Base-by-base conservation (phyloP, 345 rosid genomes). In the Sonneratia caseolaris region DNA sequence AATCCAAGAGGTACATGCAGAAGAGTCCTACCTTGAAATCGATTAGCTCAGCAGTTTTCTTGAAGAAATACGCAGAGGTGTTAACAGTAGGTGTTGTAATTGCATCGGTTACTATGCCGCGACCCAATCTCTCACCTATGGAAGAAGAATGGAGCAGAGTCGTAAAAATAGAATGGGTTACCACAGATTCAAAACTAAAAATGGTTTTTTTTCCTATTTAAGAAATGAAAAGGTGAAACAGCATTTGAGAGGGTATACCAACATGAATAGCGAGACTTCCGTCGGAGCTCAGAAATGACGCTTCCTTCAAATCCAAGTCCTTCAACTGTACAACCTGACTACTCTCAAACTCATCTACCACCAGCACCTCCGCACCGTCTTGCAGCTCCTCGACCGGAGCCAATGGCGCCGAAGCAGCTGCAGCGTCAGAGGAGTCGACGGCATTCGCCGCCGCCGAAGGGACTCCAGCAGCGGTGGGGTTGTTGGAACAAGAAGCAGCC, bases 41-140 rank as follows among this genome's bases (percentile, higher is more conserved):
- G 76, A 95, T 71, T 51, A 95, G 93, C 74, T 95, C 91, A 24
- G 85, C 78, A 78, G 97, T 86, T 78, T 90, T 87, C 86, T 92
- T 90, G 78, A 92, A 95, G 86, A 85, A 87, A 69, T 90, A 92
- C 1, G 97, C 99, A 78, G 99, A 85, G 57, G 99, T 92, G 74
- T 92, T 90, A 78, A 92, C 96, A 69, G 90, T 92, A 0, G 97
- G 99, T 18, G 99, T 95, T 5, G 99, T 92, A 75, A 95, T 92
- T 72, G 96, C 97, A 89, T 95, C 99, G 3, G 96, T 95, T 61
- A 89, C 96, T 72, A 95, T 92, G 57, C 96, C 93, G 70, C 99
- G 93, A 70, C 98, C 99, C 73, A 90, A 86, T 79, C 98, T 84
- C 70, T 95, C 99, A 75, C 98, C 99, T 95, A 75, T 36, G 35